Conservation (phyloP, 331 rosid genomes). For the Malus hybrid region DNA sequence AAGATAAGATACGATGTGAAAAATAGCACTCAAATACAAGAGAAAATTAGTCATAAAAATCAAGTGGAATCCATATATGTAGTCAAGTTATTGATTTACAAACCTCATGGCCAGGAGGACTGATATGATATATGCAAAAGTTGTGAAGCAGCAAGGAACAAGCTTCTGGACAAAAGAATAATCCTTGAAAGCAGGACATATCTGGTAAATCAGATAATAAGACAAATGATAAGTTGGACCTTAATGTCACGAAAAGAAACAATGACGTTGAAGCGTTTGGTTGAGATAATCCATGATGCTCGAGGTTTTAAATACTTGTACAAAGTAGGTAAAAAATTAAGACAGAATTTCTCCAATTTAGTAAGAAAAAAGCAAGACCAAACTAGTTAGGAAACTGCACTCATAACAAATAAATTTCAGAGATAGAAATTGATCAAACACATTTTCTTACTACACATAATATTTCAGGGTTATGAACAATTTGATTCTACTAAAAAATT, state of each 20-base stretch:
- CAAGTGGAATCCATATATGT: slow-evolving; percentile 12
- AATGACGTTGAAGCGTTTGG: background rate
- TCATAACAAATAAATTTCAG: background rate
- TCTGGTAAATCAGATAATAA: slow-evolving; percentile 50
- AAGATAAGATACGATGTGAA: slow-evolving; percentile 39
- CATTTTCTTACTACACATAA: background rate
- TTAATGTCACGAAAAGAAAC: background rate
- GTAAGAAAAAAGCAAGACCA: background rate
- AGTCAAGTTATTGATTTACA: slow-evolving; percentile 33
- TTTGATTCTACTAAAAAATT: background rate
- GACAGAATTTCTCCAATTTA: background rate
- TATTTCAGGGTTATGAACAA: background rate
- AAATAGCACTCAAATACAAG: slow-evolving; percentile 9
- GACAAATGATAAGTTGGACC: slow-evolving; percentile 17
- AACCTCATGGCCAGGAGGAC: slow-evolving; percentile 99
- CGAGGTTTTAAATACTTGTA: background rate
- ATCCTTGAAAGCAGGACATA: slow-evolving; percentile 92
- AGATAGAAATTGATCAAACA: background rate
- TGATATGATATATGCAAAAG: slow-evolving; percentile 92
- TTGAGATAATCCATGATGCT: background rate
- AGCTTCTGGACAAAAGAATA: slow-evolving; percentile 87
- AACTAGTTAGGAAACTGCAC: background rate
- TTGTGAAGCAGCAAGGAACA: slow-evolving; percentile 88
- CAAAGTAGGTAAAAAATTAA: background rate
- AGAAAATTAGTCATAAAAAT: slow-evolving; percentile 4